Conservation (phyloP, 2,329 filamentous ascomycete genomes). For the Xylaria sp. region DNA sequence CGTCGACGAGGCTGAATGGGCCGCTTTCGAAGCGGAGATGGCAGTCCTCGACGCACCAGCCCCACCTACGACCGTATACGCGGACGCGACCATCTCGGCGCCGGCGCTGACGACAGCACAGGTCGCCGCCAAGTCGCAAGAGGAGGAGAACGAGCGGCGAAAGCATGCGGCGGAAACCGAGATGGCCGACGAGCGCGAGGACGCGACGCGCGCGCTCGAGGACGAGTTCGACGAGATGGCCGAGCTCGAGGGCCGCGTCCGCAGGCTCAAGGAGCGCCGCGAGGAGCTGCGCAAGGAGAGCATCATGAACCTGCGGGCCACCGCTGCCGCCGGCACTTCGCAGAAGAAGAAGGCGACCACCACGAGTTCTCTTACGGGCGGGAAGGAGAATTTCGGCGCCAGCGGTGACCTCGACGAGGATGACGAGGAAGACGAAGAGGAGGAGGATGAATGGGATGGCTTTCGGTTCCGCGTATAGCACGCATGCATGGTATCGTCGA, state of each 20-base stretch:
- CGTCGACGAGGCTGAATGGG: constrained; percentile 82
- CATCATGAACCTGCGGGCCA: constrained; percentile 43
- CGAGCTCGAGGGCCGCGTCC: constrained; percentile 76
- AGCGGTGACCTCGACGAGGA: constrained; percentile 48
- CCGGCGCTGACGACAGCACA: constrained; percentile 74
- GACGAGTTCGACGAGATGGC: constrained; percentile 87
- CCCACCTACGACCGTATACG: constrained; percentile 24
- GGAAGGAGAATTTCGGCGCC: constrained; percentile 49
- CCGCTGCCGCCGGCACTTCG: constrained; percentile 29
- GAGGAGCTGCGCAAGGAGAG: constrained; percentile 67
- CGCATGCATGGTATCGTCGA: background rate
- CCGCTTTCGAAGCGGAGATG: constrained; percentile 86
- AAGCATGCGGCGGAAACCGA: constrained; percentile 65
- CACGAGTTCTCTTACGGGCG: constrained; percentile 20
- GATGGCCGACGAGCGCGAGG: constrained; percentile 76
- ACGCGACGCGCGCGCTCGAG: constrained; percentile 77
- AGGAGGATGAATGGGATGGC: constrained; percentile 68
- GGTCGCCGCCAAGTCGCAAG: constrained; percentile 63
- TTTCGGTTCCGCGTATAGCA: constrained; percentile 60
- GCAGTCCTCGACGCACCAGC: constrained; percentile 54
- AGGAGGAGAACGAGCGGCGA: constrained; percentile 61
- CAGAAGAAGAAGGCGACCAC: constrained; percentile 40
- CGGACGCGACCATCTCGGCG: constrained; percentile 72
- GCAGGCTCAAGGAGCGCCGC: constrained; percentile 73
- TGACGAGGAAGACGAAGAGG: constrained; percentile 60